Percentiles rank a stretch among this genome's conserved stretches.
Evolutionary conservation across 148 eudicot species (phyloP).

Genomic region (Silene conica): DNA sequence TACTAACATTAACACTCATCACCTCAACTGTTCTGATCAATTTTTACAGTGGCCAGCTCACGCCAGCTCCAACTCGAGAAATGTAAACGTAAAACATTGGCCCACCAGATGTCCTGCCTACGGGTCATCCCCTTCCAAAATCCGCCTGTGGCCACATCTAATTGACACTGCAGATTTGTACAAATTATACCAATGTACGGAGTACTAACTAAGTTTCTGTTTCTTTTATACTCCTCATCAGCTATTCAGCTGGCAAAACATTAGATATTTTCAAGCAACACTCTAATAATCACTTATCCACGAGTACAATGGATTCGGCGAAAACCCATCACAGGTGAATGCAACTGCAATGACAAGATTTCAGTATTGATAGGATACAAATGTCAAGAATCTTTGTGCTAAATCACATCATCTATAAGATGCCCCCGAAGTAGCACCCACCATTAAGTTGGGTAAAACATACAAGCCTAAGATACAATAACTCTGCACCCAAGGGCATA

Average conservation of each 20-base stretch:
- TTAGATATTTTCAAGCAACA: background rate
- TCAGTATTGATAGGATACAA: constrained; percentile 8
- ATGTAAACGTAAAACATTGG: too few species aligned
- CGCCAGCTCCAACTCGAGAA: too few species aligned
- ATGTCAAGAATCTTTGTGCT: constrained; percentile 11
- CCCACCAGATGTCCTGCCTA: too few species aligned
- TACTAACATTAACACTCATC: too few species aligned
- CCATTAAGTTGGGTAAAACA: constrained; percentile 10
- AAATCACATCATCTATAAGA: constrained; percentile 11
- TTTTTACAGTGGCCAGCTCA: too few species aligned
- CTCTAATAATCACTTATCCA: background rate
- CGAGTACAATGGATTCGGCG: background rate
- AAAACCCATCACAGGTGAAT: background rate
- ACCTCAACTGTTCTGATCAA: too few species aligned
- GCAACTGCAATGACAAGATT: constrained; percentile 7
- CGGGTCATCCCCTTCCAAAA: too few species aligned
- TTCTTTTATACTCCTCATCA: too few species aligned
- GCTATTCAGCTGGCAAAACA: background rate
- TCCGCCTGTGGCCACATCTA: too few species aligned
- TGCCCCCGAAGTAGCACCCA: background rate
- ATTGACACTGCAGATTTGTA: background rate
- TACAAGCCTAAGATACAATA: constrained; percentile 11
- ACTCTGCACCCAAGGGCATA: background rate
- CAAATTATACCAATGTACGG: background rate
- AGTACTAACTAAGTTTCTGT: too few species aligned